phyloP scores from a whole-genome alignment of 2,329 filamentous ascomycete species.

The Trichoderma sp. region DNA sequence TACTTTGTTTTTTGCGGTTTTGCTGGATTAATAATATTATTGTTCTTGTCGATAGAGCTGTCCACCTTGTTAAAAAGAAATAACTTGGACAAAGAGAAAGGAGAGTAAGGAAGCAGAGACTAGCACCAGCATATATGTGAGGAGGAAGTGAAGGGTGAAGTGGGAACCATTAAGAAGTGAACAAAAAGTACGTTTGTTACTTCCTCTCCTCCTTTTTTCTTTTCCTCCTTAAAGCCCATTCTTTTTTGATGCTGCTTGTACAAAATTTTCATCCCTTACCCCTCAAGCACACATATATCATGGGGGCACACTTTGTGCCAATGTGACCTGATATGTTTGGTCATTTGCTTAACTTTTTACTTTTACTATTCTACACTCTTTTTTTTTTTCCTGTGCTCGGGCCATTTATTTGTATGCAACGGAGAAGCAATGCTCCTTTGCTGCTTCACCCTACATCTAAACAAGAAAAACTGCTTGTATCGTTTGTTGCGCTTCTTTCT shows the following conservation, averaged over 20 bases:
- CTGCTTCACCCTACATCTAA: background rate
- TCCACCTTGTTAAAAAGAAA: background rate
- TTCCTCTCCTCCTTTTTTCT: background rate
- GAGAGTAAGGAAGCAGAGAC: background rate
- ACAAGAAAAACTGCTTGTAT: background rate
- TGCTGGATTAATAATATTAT: background rate
- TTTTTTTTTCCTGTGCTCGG: background rate
- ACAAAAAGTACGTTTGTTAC: background rate
- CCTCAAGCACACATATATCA: background rate
- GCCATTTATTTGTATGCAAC: background rate
- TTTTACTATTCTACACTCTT: background rate
- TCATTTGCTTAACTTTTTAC: background rate
- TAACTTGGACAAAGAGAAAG: background rate
- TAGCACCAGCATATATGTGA: background rate
- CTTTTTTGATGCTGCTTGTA: background rate
- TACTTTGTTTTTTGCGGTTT: background rate
- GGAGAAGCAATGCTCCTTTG: background rate
- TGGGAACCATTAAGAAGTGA: background rate
- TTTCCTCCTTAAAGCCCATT: background rate
- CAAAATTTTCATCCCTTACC: background rate
- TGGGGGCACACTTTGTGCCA: background rate
- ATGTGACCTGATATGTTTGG: slow-evolving; percentile 8
- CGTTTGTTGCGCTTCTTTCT: too few species aligned
- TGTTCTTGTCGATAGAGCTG: background rate
- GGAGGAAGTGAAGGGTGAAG: background rate